These are phyloP conservation scores for Tripterygium wilfordii DNA, from an alignment of 177 flowering plant genomes.

Conservation along the genomic window DNA sequence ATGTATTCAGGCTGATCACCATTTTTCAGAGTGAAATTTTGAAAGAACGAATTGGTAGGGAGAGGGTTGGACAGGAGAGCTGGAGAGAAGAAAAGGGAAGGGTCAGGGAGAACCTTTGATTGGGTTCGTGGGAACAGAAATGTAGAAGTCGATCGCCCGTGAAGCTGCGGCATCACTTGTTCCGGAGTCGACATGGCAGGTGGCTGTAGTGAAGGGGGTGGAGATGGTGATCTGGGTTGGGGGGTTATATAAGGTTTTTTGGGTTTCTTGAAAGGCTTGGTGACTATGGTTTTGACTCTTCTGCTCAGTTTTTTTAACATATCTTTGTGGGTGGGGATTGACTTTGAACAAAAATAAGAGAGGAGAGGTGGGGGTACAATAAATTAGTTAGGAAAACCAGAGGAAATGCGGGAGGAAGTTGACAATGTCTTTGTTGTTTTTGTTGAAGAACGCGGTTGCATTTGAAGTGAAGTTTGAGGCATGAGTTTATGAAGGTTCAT, in stretches of 20 bases:
- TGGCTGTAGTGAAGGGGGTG: constrained; percentile 4
- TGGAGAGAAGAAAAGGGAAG: constrained; percentile 70
- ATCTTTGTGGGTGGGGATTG: not conserved
- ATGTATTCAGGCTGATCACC: constrained; percentile 94
- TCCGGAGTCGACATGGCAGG: not conserved
- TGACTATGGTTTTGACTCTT: constrained; percentile 33
- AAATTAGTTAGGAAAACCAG: no score
- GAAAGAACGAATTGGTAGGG: constrained; percentile 95
- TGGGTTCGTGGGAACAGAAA: constrained; percentile 60
- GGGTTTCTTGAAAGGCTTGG: constrained; percentile 34
- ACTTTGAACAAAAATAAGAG: not conserved
- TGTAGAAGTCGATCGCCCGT: constrained; percentile 7
- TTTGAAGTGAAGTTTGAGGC: constrained; percentile 6
- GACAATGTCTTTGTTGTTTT: not conserved
- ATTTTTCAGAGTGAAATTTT: constrained; percentile 74
- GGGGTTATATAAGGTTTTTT: constrained; percentile 13
- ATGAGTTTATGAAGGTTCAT: no score
- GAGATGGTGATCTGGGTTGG: constrained; percentile 1
- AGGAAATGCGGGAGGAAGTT: no score
- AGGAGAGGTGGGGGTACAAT: no score
- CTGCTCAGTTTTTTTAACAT: constrained; percentile 44
- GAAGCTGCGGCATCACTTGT: not conserved
- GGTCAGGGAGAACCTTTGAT: constrained; percentile 85
- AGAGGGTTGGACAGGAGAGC: constrained; percentile 72
- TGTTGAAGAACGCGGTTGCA: not conserved